phyloP scores from a whole-genome alignment of 2,329 filamentous ascomycete genomes.

The Ophiostoma angusticollis region DNA sequence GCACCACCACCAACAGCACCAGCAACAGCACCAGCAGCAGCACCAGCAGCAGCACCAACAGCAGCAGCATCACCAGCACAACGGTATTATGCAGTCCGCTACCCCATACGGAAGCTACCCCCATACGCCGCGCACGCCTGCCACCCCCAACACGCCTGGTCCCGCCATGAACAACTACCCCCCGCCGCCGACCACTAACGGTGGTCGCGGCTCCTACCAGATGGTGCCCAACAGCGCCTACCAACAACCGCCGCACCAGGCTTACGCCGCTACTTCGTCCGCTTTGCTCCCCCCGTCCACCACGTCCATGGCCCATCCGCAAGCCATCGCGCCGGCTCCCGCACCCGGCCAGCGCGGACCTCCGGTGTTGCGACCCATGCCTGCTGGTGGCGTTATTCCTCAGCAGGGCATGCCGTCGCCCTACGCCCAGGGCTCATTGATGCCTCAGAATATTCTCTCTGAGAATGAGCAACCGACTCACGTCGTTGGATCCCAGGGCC shows the following conservation, averaged over 20 bases:
- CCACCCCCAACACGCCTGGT: conserved; percentile 49
- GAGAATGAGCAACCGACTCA: conserved; percentile 63
- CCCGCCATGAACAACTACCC: conserved; percentile 42
- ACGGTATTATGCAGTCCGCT: conserved; percentile 36
- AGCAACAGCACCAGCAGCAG: conserved; percentile 16
- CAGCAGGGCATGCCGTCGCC: conserved; percentile 45
- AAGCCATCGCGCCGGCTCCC: conserved; percentile 64
- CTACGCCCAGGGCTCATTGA: conserved; percentile 44
- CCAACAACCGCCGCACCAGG: conserved; percentile 38
- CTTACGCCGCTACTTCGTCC: conserved; percentile 40
- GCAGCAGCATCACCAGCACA: conserved; percentile 17
- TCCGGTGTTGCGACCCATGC: conserved; percentile 56
- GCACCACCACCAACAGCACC: conserved; percentile 14
- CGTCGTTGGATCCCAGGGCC: conserved; percentile 87
- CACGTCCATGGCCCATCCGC: conserved; percentile 55
- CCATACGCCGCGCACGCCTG: conserved; percentile 49
- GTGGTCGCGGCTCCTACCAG: conserved; percentile 37
- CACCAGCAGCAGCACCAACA: conserved; percentile 19
- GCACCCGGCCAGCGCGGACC: conserved; percentile 39
- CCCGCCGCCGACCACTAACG: conserved; percentile 31
- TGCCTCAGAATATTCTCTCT: conserved; percentile 43
- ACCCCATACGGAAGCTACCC: conserved; percentile 43
- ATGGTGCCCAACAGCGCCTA: conserved; percentile 42
- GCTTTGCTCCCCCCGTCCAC: conserved; percentile 56
- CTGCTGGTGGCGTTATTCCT: conserved; percentile 50